phyloP scores from a whole-genome alignment of 352 stramenopile species.

The Phytophthora cryptogea region DNA sequence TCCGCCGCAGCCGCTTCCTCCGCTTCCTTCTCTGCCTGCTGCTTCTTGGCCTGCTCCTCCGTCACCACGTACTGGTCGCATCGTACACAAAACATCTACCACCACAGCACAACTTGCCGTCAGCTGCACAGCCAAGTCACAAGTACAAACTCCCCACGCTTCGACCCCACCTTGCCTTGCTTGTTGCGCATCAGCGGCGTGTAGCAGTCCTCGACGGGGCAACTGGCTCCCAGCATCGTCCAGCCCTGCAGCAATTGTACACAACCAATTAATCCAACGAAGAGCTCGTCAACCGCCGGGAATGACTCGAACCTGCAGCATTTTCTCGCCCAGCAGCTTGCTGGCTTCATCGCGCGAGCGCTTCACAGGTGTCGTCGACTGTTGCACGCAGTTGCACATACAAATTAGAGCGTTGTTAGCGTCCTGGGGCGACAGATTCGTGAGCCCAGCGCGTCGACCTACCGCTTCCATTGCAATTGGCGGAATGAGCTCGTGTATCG shows the following conservation, averaged over 20 bases:
- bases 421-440: background rate
- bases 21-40: constrained; percentile 46
- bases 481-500: background rate
- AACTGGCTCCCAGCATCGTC: constrained; percentile 75
- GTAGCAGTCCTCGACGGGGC: constrained; percentile 70
- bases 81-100: constrained; percentile 76
- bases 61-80: constrained; percentile 79
- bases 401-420: constrained; percentile 1
- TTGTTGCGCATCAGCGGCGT: constrained; percentile 83
- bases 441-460: constrained; percentile 2
- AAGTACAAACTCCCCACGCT: background rate
- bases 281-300: background rate
- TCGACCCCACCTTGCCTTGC: constrained; percentile 49
- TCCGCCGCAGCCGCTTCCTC: constrained; percentile 49
- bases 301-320: constrained; percentile 59
- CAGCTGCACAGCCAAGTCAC: background rate
- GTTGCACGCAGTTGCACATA: background rate
- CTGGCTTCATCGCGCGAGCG: constrained; percentile 75
- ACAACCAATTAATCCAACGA: background rate
- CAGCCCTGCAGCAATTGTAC: constrained; percentile 49
- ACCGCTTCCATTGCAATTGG: constrained; percentile 27
- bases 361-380: constrained; percentile 15
- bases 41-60: constrained; percentile 67
- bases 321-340: constrained; percentile 77
- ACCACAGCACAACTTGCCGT: background rate